phyloP scores from a whole-genome alignment of 306 rosid genomes.

The Trifolium dubium region DNA sequence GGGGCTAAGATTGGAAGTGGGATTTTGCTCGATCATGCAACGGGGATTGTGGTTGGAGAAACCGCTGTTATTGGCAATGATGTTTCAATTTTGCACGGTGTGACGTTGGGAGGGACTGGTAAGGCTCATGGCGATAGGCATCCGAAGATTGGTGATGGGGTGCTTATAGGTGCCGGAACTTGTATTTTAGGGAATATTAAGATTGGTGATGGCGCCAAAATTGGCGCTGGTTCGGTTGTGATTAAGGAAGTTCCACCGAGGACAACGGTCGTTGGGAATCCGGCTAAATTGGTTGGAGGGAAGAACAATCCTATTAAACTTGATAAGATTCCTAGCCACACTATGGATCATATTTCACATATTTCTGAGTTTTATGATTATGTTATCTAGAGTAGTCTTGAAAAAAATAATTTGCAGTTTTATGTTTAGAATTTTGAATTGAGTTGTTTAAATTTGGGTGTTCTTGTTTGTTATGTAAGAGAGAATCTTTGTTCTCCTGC shows the following conservation, averaged over 20 bases:
- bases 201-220: conserved; percentile 83
- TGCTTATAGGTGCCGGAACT: conserved; percentile 87
- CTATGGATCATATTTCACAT: conserved; percentile 86
- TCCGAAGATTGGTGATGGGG: conserved; percentile 94
- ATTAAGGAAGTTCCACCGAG: conserved; percentile 87
- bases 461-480: conserved; percentile 50
- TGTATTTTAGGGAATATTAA: conserved; percentile 82
- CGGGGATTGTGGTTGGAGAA: conserved; percentile 90
- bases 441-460: conserved; percentile 9
- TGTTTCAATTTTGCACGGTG: conserved; percentile 89
- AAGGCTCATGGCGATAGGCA: conserved; percentile 80
- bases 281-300: conserved; percentile 85
- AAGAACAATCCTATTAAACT: conserved; percentile 72
- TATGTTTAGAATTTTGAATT: neutral
- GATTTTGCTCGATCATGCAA: conserved; percentile 83
- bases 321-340: conserved; percentile 77
- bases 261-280: conserved; percentile 92
- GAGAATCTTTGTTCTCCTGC: conserved; percentile 60
- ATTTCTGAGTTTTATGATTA: conserved; percentile 77
- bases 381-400: conserved; percentile 51
- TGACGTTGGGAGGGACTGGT: conserved; percentile 95
- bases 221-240: conserved; percentile 93
- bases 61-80: conserved; percentile 88
- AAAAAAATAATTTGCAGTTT: neutral
- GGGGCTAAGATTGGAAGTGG: conserved; percentile 84